Conservation (phyloP, 768 basidiomycete species). For the Tricholoma hemisulphureum region DNA sequence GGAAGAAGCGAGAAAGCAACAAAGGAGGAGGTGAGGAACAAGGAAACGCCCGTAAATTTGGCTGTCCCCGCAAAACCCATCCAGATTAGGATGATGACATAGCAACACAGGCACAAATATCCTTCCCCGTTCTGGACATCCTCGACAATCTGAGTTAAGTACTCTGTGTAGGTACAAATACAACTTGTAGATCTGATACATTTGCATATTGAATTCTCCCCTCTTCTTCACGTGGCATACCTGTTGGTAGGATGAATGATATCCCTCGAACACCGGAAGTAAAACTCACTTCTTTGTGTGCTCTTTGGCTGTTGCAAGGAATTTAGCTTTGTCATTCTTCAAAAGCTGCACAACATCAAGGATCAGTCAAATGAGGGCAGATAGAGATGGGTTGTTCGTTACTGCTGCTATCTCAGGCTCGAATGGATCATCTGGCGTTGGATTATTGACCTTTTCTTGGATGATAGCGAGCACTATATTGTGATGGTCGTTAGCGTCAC, state of each 20-base stretch:
- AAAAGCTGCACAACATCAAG: constrained; percentile 46
- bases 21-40: constrained; percentile 3
- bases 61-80: background rate
- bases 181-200: constrained; percentile 1
- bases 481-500: background rate
- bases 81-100: constrained; percentile 1
- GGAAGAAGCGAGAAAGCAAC: background rate
- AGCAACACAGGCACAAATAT: constrained; percentile 7
- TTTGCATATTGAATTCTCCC: background rate
- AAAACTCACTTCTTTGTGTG: constrained; percentile 74
- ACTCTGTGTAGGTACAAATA: background rate
- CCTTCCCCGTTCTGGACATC: too few species aligned
- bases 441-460: constrained; percentile 85
- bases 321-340: constrained; percentile 75
- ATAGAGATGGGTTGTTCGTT: constrained; percentile 23
- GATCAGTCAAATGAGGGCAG: background rate
- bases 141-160: too few species aligned
- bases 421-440: constrained; percentile 85
- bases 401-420: constrained; percentile 86
- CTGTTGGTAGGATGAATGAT: constrained; percentile 8
- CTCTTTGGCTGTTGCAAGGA: constrained; percentile 75
- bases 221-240: constrained; percentile 27
- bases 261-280: constrained; percentile 3
- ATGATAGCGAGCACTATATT: constrained; percentile 66
- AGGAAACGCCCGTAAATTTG: background rate